A percentile compares a stretch with the other conserved stretches of the same genome.
Evolutionary conservation across 1,139 yeast genomes (phyloP).

Genomic region (Debaryomyces sp.): DNA sequence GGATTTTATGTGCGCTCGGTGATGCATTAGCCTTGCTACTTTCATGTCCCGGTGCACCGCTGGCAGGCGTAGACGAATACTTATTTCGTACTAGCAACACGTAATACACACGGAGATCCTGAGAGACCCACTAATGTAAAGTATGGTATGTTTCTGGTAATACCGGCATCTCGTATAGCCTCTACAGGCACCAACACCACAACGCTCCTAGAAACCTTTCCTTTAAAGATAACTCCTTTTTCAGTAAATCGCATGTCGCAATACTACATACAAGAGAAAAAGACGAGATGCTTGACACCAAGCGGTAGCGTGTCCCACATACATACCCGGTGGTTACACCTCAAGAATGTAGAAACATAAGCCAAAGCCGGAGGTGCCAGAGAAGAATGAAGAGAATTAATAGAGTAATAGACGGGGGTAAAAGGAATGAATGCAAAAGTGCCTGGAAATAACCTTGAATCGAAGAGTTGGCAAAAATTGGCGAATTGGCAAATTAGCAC

Average conservation of each 20-base stretch:
- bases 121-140: too few species aligned
- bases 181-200: background rate
- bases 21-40: background rate
- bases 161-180: background rate
- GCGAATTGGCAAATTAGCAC: background rate
- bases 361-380: background rate
- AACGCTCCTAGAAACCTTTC: constrained; percentile 6
- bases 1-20: constrained; percentile 7
- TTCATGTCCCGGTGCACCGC: background rate
- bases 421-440: background rate
- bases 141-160: background rate
- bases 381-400: background rate
- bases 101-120: background rate
- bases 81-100: background rate
- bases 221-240: constrained; percentile 2
- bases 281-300: background rate
- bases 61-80: background rate
- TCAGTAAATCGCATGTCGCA: background rate
- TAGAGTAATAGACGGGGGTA: background rate
- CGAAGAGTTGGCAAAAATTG: background rate
- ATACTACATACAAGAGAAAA: constrained; percentile 1
- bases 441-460: too few species aligned
- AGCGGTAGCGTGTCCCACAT: background rate
- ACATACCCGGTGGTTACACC: constrained; percentile 1
- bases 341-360: background rate